Conservation (phyloP, 2,329 filamentous ascomycete genomes). For the Pezicula rhizophila region DNA sequence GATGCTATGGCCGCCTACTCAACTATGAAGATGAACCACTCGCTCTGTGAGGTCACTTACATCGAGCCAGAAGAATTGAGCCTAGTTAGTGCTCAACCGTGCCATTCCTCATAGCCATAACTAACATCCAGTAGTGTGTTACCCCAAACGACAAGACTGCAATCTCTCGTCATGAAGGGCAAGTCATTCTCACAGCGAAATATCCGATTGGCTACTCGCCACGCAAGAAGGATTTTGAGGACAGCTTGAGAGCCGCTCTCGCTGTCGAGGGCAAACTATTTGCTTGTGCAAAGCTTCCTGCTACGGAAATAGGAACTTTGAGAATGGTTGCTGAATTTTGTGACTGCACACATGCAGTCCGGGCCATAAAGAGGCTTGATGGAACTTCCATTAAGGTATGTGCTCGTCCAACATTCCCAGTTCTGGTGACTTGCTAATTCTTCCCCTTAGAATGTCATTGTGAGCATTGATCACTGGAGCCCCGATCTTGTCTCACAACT, state of each 20-base stretch:
- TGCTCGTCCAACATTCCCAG: background rate
- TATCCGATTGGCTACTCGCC: constrained; percentile 17
- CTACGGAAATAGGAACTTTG: constrained; percentile 37
- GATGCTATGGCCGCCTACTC: constrained; percentile 18
- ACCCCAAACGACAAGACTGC: constrained; percentile 24
- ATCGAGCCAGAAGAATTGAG: constrained; percentile 14
- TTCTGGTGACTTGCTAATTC: background rate
- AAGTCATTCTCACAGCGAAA: constrained; percentile 45
- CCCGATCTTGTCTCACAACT: background rate
- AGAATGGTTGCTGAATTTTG: constrained; percentile 47
- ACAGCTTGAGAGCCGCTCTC: constrained; percentile 36
- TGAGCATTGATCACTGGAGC: background rate
- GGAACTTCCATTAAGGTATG: constrained; percentile 25
- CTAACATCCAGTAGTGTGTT: constrained; percentile 19
- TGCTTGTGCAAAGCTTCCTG: constrained; percentile 40
- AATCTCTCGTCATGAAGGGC: constrained; percentile 41
- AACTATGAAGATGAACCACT: constrained; percentile 14
- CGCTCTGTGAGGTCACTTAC: constrained; percentile 19
- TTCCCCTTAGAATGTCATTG: background rate
- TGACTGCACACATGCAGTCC: constrained; percentile 38
- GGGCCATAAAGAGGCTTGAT: constrained; percentile 35
- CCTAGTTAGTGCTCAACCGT: constrained; percentile 8
- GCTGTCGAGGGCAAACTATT: constrained; percentile 45
- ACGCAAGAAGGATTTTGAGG: constrained; percentile 29
- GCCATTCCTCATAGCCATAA: background rate